phyloP scores from a whole-genome alignment of 352 stramenopile species.

The Saprolegnia parasitica region DNA sequence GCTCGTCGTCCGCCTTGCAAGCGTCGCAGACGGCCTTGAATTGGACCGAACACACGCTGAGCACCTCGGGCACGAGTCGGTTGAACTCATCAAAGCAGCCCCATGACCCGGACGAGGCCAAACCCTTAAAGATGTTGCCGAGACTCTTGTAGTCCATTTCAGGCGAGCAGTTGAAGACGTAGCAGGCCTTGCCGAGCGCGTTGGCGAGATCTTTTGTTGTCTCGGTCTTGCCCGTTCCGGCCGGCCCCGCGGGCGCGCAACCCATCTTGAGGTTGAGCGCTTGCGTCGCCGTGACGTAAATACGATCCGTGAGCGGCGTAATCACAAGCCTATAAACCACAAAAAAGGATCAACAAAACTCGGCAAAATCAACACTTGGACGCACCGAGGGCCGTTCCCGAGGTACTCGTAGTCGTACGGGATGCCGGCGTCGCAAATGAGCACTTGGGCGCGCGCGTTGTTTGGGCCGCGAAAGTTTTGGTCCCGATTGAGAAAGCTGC shows the following conservation, averaged over 20 bases:
- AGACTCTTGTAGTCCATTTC: conserved; percentile 96
- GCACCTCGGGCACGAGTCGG: conserved; percentile 90
- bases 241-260: conserved; percentile 71
- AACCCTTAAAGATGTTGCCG: conserved; percentile 97
- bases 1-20: conserved; percentile 90
- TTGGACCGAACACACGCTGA: conserved; percentile 92
- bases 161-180: conserved; percentile 94
- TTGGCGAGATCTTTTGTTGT: conserved; percentile 94
- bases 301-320: conserved; percentile 93
- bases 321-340: conserved; percentile 71
- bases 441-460: conserved; percentile 73
- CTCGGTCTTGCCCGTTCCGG: conserved; percentile 92
- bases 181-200: conserved; percentile 92
- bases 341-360: too few relatives aligned
- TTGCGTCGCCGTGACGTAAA: conserved; percentile 95
- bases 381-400: conserved; percentile 82
- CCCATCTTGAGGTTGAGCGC: conserved; percentile 91
- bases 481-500: conserved; percentile 89
- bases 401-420: conserved; percentile 97
- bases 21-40: conserved; percentile 95
- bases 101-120: conserved; percentile 92
- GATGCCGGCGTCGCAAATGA: conserved; percentile 91
- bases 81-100: conserved; percentile 98
- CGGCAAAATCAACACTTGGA: too few relatives aligned
- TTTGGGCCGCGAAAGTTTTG: conserved; percentile 79